phyloP scores from a whole-genome alignment of 306 rosid genomes.

The Boehmeria nivea region DNA sequence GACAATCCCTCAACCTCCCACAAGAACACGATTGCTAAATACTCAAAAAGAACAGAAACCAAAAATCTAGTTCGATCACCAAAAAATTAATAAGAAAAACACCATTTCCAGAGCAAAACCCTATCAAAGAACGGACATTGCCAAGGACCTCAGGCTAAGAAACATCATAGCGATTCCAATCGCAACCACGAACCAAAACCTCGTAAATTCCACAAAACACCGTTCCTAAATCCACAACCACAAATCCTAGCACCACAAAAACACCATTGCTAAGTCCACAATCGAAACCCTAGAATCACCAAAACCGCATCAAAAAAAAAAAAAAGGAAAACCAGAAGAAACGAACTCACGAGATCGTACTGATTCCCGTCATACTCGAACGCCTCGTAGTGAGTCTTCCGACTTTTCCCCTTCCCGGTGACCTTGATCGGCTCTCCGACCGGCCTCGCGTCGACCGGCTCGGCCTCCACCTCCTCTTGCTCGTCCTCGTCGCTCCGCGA shows the following conservation, averaged over 20 bases:
- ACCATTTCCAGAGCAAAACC: no score
- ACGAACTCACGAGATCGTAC: constrained; percentile 51
- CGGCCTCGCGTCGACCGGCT: constrained; percentile 61
- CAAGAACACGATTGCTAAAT: no score
- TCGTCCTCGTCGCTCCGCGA: neutral
- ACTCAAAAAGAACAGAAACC: no score
- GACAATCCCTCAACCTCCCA: no score
- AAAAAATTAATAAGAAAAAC: no score
- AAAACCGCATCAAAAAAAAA: neutral
- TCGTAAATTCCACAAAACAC: neutral
- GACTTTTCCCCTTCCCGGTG: constrained; percentile 69
- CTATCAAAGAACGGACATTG: no score
- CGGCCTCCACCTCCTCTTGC: constrained; percentile 47
- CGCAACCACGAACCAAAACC: no score
- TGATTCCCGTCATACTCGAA: constrained; percentile 76
- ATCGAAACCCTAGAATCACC: neutral
- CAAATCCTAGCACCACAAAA: constrained; percentile 7
- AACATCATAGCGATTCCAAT: no score
- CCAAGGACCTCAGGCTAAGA: no score
- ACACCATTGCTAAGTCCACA: neutral
- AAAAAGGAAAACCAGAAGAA: neutral
- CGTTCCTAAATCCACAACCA: neutral
- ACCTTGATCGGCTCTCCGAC: constrained; percentile 60
- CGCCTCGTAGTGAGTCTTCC: constrained; percentile 57
- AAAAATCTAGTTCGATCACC: no score